phyloP scores from a whole-genome alignment of 495 filamentous ascomycete species.

The Podospora pseudoanserina region DNA sequence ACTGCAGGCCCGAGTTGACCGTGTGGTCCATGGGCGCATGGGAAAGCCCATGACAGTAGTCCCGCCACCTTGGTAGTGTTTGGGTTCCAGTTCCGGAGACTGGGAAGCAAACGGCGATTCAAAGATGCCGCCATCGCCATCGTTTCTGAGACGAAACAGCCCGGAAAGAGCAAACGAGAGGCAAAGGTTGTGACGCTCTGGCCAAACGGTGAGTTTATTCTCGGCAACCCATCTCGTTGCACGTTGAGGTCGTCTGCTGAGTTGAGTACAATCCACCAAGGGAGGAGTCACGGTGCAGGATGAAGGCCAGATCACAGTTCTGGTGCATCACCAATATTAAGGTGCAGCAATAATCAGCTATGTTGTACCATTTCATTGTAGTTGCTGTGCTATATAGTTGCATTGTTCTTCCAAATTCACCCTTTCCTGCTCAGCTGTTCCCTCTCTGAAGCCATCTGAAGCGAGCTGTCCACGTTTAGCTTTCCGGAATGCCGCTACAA shows the following conservation, averaged over 20 bases:
- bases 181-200: not conserved
- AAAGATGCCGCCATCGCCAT: not conserved
- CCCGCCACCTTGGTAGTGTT: not conserved
- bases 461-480: too few species aligned
- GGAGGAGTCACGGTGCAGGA: too few species aligned
- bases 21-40: not conserved
- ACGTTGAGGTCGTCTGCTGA: not conserved
- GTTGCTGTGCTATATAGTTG: too few species aligned
- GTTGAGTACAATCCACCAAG: too few species aligned
- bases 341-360: too few species aligned
- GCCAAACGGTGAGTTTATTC: not conserved
- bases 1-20: not conserved
- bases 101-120: not conserved
- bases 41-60: not conserved
- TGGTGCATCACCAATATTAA: too few species aligned
- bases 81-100: not conserved
- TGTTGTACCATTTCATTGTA: too few species aligned
- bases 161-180: not conserved
- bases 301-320: too few species aligned
- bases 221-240: not conserved
- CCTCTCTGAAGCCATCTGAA: too few species aligned
- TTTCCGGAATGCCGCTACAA: too few species aligned
- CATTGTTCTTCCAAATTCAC: too few species aligned
- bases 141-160: not conserved
- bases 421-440: too few species aligned